A percentile compares a stretch with the other conserved stretches of the same genome.
Evolutionary conservation across 2,329 filamentous ascomycete genomes (phyloP).

Genomic region (Escovopsis sp.): DNA sequence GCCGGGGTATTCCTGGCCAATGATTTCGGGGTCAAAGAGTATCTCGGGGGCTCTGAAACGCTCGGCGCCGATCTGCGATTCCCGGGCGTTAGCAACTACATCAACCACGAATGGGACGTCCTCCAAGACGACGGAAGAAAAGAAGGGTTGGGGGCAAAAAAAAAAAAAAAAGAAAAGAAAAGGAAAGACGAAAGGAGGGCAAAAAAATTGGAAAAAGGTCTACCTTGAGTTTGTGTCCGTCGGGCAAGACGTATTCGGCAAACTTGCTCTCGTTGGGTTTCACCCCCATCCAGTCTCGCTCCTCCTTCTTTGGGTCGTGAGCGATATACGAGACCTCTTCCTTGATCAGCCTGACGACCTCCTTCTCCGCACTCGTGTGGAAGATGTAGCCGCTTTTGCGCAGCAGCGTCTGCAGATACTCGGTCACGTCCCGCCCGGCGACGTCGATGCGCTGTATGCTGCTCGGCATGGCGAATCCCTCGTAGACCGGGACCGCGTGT

Average conservation of each 20-base stretch:
- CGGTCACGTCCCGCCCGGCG: conserved; percentile 88
- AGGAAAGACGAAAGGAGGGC: too few species aligned
- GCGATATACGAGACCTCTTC: conserved; percentile 89
- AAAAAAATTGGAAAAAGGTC: too few species aligned
- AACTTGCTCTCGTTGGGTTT: conserved; percentile 66
- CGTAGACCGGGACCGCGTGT: conserved; percentile 92
- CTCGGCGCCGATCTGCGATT: conserved; percentile 64
- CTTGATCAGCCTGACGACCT: conserved; percentile 95
- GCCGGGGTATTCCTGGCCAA: conserved; percentile 90
- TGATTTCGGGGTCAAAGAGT: conserved; percentile 92
- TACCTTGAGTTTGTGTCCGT: conserved; percentile 87
- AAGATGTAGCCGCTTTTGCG: conserved; percentile 89
- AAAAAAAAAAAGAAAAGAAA: too few species aligned
- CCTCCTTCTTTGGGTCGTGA: conserved; percentile 78
- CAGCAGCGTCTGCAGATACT: conserved; percentile 80
- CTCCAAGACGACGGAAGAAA: too few species aligned
- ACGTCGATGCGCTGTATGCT: conserved; percentile 94
- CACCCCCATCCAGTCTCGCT: conserved; percentile 83
- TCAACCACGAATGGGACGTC: too few species aligned
- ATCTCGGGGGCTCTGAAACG: conserved; percentile 94
- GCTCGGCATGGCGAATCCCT: conserved; percentile 92
- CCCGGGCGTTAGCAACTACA: background rate
- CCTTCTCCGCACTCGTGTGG: conserved; percentile 96
- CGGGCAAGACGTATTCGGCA: conserved; percentile 78
- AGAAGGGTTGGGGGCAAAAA: too few species aligned